phyloP scores from a whole-genome alignment of 139 green algal genomes.

The Trebouxia sp. region DNA sequence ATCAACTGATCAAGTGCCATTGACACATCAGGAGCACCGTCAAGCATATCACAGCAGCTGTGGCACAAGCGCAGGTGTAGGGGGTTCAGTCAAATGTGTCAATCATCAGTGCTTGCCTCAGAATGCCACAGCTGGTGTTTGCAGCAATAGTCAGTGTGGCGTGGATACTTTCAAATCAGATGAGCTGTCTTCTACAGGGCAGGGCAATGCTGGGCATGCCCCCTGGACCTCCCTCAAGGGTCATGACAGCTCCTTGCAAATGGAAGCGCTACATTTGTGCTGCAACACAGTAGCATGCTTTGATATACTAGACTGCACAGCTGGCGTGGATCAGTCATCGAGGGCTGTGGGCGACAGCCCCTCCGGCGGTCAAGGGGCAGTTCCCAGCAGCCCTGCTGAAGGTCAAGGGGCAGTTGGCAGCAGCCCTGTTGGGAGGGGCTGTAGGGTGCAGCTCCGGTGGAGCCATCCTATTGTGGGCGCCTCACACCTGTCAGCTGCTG shows the following conservation, averaged over 20 bases:
- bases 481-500: slow-evolving; percentile 3
- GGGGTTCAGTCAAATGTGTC: no score
- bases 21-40: no score
- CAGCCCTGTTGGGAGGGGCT: not conserved
- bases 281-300: slow-evolving; percentile 8
- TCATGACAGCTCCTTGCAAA: not conserved
- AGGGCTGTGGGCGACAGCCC: not conserved
- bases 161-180: no score
- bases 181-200: no score
- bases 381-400: not conserved
- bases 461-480: not conserved
- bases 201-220: not conserved
- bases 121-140: no score
- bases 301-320: not conserved
- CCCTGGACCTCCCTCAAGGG: not conserved
- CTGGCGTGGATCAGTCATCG: not conserved
- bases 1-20: no score
- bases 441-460: not conserved
- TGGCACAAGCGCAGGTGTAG: no score
- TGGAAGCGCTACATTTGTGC: not conserved
- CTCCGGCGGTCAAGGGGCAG: no score
- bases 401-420: not conserved
- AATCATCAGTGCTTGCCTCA: no score
- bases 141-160: no score
- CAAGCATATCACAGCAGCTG: no score